Base-by-base conservation (phyloP, 129 eudicot species). In the Gnaphalium uliginosum region DNA sequence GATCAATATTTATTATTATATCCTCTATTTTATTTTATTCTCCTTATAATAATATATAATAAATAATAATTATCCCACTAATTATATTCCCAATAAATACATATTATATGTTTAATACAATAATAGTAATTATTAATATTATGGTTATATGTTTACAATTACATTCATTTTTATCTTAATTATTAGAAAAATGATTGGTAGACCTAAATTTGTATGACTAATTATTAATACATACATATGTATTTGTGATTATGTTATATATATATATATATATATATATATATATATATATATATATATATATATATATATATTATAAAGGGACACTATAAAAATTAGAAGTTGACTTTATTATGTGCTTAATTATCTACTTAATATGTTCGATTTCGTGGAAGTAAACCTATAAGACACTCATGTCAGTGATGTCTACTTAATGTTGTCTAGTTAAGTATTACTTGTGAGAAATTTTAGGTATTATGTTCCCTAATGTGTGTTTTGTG, bases 1-100 rank as follows among this genome's bases (percentile, higher is more conserved):
- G 72, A 71, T 78, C 82, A 57, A 77, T 77, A 58, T 70, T 25
- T 6, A n/a, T 25, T 6, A n/a, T 37, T 41, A 30, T 46, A 69
- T 46, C 62, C 39, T 18, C 2, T 57, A 56, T 68, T 35, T 30
- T 56, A 37, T 54, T 51, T 30, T 56, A 37, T 54, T 51, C 24
- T 32, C 8, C 24, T 15, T 25, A 33, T 43, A 43, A 43, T 46
- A 5, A 46, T 46, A 37, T 19, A 56, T 56, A n/a, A n/a, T n/a
- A n/a, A n/a, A n/a, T n/a, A n/a, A n/a, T n/a, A n/a, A n/a, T n/a
- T n/a, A 56, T 19, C 2, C 9, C 3, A 8, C 15, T 21, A 56
- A n/a, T 6, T 19, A 56, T 56, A n/a, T 9, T 56, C 61, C 26
- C 13, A 54, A 19, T 19, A 19, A 0, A 21, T 46, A 46, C 6